Evolutionary conservation across 345 rosid genomes (phyloP).

Genomic region (Aquilaria sinensis): DNA sequence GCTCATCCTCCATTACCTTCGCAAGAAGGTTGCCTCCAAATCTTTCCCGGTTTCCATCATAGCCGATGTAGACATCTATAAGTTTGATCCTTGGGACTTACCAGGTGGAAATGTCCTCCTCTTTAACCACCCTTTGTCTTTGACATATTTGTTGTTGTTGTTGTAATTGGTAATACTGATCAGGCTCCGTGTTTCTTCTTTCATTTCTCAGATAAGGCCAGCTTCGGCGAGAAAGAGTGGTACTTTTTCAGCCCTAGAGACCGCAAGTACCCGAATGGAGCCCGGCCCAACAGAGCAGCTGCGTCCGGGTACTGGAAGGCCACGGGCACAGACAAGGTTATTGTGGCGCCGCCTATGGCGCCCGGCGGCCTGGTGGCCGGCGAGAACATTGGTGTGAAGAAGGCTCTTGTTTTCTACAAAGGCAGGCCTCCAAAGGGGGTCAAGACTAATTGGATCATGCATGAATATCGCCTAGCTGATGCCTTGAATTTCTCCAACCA

Average conservation of each 20-base stretch:
- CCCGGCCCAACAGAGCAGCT: conserved; percentile 94
- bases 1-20: conserved; percentile 87
- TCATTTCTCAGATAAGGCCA: conserved; percentile 45
- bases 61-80: conserved; percentile 92
- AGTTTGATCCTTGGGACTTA: conserved; percentile 92
- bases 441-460: conserved; percentile 99
- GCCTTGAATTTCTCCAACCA: conserved; percentile 15
- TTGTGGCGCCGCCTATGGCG: conserved; percentile 28
- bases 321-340: conserved; percentile 87
- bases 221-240: conserved; percentile 97
- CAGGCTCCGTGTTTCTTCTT: not conserved
- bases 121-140: not conserved
- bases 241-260: conserved; percentile 97
- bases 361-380: conserved; percentile 19
- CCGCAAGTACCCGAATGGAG: conserved; percentile 95
- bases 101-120: conserved; percentile 38
- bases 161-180: conserved; percentile 5
- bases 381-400: conserved; percentile 80
- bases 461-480: conserved; percentile 80
- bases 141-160: not conserved
- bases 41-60: conserved; percentile 78
- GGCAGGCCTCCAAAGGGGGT: conserved; percentile 96
- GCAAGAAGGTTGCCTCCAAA: conserved; percentile 51
- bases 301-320: conserved; percentile 99
- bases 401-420: conserved; percentile 88